A percentile compares a stretch with the other conserved stretches of the same genome.
Evolutionary conservation across 768 basidiomycete species (phyloP).

Genomic region (Lactarius hatsudake): DNA sequence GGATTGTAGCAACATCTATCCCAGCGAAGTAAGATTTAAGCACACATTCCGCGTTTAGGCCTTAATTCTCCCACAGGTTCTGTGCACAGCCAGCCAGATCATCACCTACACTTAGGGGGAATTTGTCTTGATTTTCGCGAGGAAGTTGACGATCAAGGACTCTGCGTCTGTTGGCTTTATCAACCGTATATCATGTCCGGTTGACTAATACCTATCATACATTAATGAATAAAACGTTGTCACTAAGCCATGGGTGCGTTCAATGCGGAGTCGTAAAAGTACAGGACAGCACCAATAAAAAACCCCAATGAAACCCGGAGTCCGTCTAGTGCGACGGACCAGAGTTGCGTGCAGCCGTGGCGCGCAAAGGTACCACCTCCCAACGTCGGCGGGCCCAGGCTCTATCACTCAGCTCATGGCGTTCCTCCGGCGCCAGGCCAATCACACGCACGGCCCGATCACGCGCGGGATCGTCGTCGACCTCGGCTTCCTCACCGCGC

Average conservation of each 20-base stretch:
- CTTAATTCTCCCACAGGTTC: constrained; percentile 1
- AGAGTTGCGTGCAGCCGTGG: constrained; percentile 22
- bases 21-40: constrained; percentile 57
- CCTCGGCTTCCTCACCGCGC: constrained; percentile 71
- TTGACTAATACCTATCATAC: background rate
- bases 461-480: constrained; percentile 65
- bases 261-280: background rate
- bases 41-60: background rate
- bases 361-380: constrained; percentile 47
- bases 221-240: background rate
- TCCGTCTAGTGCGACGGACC: background rate
- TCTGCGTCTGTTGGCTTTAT: background rate
- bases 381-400: constrained; percentile 47
- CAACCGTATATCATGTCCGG: background rate
- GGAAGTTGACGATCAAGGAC: background rate
- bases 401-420: constrained; percentile 34
- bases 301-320: background rate
- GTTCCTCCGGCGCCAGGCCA: constrained; percentile 44
- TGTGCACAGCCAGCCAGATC: background rate
- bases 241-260: background rate
- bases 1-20: constrained; percentile 63
- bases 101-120: background rate
- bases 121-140: background rate
- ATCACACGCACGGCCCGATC: constrained; percentile 56
- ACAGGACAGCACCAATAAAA: background rate